phyloP scores from a whole-genome alignment of 2,329 filamentous ascomycete species.

The Grosmannia huntii region DNA sequence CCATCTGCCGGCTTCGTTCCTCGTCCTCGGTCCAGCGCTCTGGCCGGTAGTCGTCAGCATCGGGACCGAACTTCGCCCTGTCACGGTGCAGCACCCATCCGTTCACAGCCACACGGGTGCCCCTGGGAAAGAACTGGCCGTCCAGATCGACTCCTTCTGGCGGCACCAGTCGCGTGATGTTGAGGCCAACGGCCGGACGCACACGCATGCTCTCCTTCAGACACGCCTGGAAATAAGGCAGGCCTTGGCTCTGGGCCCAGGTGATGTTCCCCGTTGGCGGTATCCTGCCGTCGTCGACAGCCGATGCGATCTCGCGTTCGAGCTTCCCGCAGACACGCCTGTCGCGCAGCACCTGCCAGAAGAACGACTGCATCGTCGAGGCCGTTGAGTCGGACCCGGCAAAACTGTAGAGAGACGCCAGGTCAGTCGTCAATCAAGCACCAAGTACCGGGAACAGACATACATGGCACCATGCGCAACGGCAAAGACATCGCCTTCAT shows the following conservation, averaged over 20 bases:
- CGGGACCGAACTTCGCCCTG: conserved; percentile 32
- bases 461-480: conserved; percentile 44
- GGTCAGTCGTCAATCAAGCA: not conserved
- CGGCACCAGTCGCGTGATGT: conserved; percentile 38
- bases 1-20: conserved; percentile 32
- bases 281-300: conserved; percentile 23
- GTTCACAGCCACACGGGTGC: conserved; percentile 39
- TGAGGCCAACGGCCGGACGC: conserved; percentile 40
- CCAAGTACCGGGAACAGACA: conserved; percentile 11
- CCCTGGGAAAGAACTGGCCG: conserved; percentile 36
- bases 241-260: conserved; percentile 32
- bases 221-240: conserved; percentile 44
- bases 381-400: conserved; percentile 50
- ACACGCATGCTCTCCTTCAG: conserved; percentile 43
- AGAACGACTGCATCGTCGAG: conserved; percentile 45
- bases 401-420: conserved; percentile 25
- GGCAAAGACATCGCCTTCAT: conserved; percentile 41
- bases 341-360: conserved; percentile 34
- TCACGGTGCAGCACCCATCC: conserved; percentile 41
- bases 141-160: conserved; percentile 38
- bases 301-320: conserved; percentile 29
- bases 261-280: conserved; percentile 28
- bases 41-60: conserved; percentile 38
- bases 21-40: conserved; percentile 41
- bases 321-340: conserved; percentile 27